These are phyloP conservation scores for Cladochytrium replicatum DNA, from an alignment of 192 early-diverging fungal species.

Conservation along the genomic window DNA sequence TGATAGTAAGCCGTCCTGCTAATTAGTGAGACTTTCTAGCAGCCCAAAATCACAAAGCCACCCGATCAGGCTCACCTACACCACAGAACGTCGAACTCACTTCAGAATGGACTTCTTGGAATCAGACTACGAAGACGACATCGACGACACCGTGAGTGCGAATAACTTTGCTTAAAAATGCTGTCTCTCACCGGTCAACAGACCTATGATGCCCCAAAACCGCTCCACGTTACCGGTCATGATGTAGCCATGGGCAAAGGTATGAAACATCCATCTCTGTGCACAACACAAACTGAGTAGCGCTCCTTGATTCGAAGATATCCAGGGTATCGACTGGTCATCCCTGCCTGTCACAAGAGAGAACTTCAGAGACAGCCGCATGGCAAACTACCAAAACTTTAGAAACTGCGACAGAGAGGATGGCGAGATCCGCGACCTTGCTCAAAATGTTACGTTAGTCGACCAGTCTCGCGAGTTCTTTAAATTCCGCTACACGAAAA, in stretches of 20 bases:
- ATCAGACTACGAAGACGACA: background rate
- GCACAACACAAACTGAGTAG: too few species aligned
- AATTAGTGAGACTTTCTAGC: background rate
- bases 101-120: background rate
- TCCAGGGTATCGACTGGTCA: conserved; percentile 51
- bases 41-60: background rate
- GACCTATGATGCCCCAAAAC: conserved; percentile 3
- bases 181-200: conserved; percentile 5
- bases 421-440: conserved; percentile 2
- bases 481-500: conserved; percentile 31
- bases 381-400: conserved; percentile 33
- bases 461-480: conserved; percentile 27
- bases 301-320: too few species aligned
- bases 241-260: conserved; percentile 10
- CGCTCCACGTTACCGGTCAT: conserved; percentile 2
- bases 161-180: background rate
- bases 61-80: too few species aligned
- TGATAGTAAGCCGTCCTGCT: background rate
- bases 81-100: too few species aligned
- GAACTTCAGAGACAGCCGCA: conserved; percentile 29
- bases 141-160: background rate
- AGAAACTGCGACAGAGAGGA: conserved; percentile 19
- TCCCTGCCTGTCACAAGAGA: conserved; percentile 25
- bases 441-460: conserved; percentile 15
- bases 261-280: conserved; percentile 7